Conservation (phyloP, 2,329 filamentous ascomycete species). For the Colletotrichum lindemuthianum region DNA sequence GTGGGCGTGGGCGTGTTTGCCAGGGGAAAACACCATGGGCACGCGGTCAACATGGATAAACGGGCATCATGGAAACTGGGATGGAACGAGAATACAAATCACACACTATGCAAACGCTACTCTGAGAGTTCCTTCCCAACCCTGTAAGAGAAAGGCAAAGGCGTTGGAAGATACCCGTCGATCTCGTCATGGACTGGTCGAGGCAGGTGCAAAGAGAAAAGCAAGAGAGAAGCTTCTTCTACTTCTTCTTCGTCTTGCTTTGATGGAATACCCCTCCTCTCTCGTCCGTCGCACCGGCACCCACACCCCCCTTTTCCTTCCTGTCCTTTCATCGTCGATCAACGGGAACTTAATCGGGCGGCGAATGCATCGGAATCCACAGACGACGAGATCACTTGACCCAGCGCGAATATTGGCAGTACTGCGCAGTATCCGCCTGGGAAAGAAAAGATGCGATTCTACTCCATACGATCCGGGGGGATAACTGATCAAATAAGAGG, state of each 20-base stretch:
- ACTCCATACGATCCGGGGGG: slow-evolving; percentile 14
- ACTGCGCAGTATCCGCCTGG: too few species aligned
- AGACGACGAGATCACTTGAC: slow-evolving; percentile 19
- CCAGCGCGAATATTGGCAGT: not conserved
- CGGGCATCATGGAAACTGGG: too few species aligned
- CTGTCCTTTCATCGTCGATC: slow-evolving; percentile 17
- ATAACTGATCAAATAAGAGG: slow-evolving; percentile 25
- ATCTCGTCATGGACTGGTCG: too few species aligned
- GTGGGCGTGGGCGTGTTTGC: too few species aligned
- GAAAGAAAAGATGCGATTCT: not conserved
- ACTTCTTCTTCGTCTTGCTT: not conserved
- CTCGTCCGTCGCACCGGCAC: not conserved
- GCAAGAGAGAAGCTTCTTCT: not conserved
- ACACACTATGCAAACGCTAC: too few species aligned
- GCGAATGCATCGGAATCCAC: slow-evolving; percentile 13
- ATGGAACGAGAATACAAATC: too few species aligned
- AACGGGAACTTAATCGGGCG: slow-evolving; percentile 20
- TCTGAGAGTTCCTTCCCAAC: too few species aligned
- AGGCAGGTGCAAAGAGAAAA: not conserved
- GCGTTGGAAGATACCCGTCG: too few species aligned
- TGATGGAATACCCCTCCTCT: not conserved
- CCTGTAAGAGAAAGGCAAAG: too few species aligned
- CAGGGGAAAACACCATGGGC: too few species aligned
- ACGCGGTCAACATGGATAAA: too few species aligned
- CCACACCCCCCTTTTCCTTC: not conserved